phyloP scores from a whole-genome alignment of 306 rosid genomes.

The Heteromeles arbutifolia region DNA sequence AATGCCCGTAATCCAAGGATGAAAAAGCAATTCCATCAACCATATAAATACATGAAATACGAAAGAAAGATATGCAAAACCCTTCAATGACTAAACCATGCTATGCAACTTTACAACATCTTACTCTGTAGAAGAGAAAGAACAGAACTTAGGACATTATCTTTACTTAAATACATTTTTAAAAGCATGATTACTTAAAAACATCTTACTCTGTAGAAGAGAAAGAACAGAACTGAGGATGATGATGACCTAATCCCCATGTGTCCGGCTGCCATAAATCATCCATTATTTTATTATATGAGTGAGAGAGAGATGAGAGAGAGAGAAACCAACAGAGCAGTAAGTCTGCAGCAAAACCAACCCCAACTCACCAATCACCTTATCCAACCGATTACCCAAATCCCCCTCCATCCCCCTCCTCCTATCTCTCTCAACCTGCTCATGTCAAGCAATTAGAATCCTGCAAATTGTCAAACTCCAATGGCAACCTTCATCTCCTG shows the following conservation, averaged over 20 bases:
- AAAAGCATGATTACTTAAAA: too few species aligned
- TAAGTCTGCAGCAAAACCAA: not conserved
- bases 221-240: slow-evolving; percentile 1
- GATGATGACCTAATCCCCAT: slow-evolving; percentile 1
- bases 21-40: too few species aligned
- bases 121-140: too few species aligned
- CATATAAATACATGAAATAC: too few species aligned
- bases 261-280: not conserved
- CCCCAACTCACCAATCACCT: slow-evolving; percentile 4
- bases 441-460: not conserved
- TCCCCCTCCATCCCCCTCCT: not conserved
- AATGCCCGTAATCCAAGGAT: too few species aligned
- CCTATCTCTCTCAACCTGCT: not conserved
- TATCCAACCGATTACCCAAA: not conserved
- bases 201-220: too few species aligned
- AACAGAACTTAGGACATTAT: too few species aligned
- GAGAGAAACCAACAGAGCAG: not conserved
- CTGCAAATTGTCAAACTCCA: not conserved
- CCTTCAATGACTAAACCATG: too few species aligned
- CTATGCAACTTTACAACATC: too few species aligned
- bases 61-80: too few species aligned
- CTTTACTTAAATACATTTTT: too few species aligned
- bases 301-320: not conserved
- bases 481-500: slow-evolving; percentile 68
- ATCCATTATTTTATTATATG: not conserved